Conservation (phyloP, 164 flowering plant species). For the Tetracentron sinense region DNA sequence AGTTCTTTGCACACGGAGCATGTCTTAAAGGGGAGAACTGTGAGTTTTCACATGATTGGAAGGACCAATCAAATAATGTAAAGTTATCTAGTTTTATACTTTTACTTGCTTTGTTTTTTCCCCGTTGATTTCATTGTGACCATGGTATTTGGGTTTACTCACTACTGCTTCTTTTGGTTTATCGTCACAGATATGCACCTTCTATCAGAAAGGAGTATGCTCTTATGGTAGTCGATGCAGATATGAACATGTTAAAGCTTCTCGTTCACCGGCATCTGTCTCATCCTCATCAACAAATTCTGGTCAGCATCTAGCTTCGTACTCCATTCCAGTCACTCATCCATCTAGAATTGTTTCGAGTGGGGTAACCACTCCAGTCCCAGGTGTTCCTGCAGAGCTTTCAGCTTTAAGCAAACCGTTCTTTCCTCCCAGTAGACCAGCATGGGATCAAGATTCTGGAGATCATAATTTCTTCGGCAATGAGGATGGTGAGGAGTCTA, state of each 20-base stretch:
- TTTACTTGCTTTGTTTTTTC: background rate
- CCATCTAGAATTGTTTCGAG: slow-evolving; percentile 17
- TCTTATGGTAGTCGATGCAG: slow-evolving; percentile 90
- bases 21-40: slow-evolving; percentile 92
- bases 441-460: slow-evolving; percentile 39
- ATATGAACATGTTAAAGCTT: slow-evolving; percentile 80
- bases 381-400: slow-evolving; percentile 23
- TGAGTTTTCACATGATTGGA: slow-evolving; percentile 92
- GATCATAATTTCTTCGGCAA: slow-evolving; percentile 20
- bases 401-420: slow-evolving; percentile 34
- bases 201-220: slow-evolving; percentile 83
- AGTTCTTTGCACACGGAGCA: slow-evolving; percentile 88
- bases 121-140: background rate
- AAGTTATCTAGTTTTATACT: slow-evolving; percentile 1
- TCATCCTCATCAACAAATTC: slow-evolving; percentile 49
- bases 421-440: slow-evolving; percentile 24
- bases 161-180: slow-evolving; percentile 9
- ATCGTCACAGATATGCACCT: slow-evolving; percentile 73
- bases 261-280: slow-evolving; percentile 33
- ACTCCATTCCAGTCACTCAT: slow-evolving; percentile 20
- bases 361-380: slow-evolving; percentile 11
- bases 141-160: background rate
- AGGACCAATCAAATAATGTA: slow-evolving; percentile 74
- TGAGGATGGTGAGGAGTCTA: slow-evolving; percentile 22
- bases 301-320: slow-evolving; percentile 22